Conservation (phyloP, 2,329 filamentous ascomycete species). For the Lachnellula occidentalis region DNA sequence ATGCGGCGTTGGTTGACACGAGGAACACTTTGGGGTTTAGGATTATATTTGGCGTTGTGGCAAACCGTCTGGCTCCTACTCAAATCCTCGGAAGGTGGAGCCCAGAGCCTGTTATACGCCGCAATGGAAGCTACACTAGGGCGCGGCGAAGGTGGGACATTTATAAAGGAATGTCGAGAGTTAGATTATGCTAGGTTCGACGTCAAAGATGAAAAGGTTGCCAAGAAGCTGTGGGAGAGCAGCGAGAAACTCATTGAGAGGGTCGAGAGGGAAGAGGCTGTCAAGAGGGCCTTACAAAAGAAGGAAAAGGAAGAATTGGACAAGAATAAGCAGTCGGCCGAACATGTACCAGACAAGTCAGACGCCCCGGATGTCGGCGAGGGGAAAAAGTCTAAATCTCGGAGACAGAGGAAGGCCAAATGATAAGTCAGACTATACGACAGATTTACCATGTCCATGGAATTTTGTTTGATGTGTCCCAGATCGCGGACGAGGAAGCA, state of each 20-base stretch:
- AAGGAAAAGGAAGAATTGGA: slow-evolving; percentile 35
- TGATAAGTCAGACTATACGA: slow-evolving; percentile 3
- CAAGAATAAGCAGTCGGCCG: slow-evolving; percentile 22
- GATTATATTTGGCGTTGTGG: slow-evolving; percentile 72
- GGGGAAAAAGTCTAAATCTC: slow-evolving; percentile 24
- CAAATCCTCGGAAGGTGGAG: slow-evolving; percentile 77
- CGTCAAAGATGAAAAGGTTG: slow-evolving; percentile 69
- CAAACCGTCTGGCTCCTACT: slow-evolving; percentile 80
- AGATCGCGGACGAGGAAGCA: background rate
- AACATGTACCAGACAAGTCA: slow-evolving; percentile 20
- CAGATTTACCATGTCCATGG: background rate
- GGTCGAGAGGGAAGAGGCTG: slow-evolving; percentile 73
- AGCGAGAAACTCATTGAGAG: slow-evolving; percentile 79
- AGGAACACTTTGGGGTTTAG: slow-evolving; percentile 74
- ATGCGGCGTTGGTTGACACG: slow-evolving; percentile 82
- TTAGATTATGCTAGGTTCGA: slow-evolving; percentile 67
- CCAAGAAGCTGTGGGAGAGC: slow-evolving; percentile 83
- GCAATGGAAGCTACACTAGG: slow-evolving; percentile 74
- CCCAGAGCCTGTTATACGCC: slow-evolving; percentile 80
- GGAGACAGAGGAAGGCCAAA: slow-evolving; percentile 26
- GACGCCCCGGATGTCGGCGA: slow-evolving; percentile 32
- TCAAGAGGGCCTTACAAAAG: slow-evolving; percentile 37
- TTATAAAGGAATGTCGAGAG: slow-evolving; percentile 86
- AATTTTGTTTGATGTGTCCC: background rate
- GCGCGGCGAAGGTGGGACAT: slow-evolving; percentile 57